These are phyloP conservation scores for Dothideomycetes sp. DNA, from an alignment of 2,329 filamentous ascomycete genomes.

Conservation along the genomic window DNA sequence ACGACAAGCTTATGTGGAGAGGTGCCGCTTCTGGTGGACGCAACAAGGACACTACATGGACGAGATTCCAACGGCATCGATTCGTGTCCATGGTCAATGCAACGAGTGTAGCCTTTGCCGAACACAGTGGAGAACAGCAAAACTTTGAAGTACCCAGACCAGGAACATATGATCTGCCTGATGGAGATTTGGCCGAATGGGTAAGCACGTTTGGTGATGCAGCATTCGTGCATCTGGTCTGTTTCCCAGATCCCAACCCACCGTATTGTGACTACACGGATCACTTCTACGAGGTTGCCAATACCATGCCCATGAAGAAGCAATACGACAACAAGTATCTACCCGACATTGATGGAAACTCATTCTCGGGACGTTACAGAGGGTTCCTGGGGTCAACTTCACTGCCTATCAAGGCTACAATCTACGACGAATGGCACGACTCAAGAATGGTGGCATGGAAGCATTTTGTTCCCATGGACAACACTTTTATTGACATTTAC, in stretches of 20 bases:
- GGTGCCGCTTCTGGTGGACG: constrained; percentile 40
- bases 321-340: constrained; percentile 55
- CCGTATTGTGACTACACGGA: constrained; percentile 39
- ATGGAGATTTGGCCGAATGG: constrained; percentile 31
- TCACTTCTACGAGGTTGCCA: constrained; percentile 29
- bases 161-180: constrained; percentile 30
- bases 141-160: constrained; percentile 33
- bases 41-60: constrained; percentile 51
- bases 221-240: constrained; percentile 37
- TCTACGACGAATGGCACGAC: constrained; percentile 77
- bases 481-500: constrained; percentile 61
- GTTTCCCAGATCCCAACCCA: constrained; percentile 31
- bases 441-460: constrained; percentile 60
- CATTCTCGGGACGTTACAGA: constrained; percentile 32
- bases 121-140: constrained; percentile 30
- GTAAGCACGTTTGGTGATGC: constrained; percentile 32
- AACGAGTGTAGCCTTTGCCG: constrained; percentile 46
- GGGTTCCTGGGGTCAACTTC: constrained; percentile 58
- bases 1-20: constrained; percentile 36
- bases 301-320: constrained; percentile 29
- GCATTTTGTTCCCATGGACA: constrained; percentile 75
- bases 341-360: constrained; percentile 65
- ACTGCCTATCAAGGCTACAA: constrained; percentile 66
- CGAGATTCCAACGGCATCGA: constrained; percentile 63
- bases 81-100: constrained; percentile 66